These are phyloP conservation scores for Plicaturopsis crispa DNA, from an alignment of 768 basidiomycete genomes.

Conservation along the genomic window DNA sequence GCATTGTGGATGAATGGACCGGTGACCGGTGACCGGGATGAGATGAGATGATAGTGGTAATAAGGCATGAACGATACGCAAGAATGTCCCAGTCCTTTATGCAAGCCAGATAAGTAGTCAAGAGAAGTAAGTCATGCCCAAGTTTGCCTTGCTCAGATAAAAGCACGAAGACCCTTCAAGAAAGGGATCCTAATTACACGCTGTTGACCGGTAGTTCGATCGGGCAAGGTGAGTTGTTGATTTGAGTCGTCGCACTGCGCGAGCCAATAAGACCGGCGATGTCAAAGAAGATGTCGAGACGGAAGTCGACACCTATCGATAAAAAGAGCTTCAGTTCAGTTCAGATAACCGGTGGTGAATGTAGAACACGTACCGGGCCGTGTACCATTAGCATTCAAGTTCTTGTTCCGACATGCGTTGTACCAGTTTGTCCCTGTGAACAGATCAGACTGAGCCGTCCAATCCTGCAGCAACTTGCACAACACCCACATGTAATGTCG, in stretches of 20 bases:
- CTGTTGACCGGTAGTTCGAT: slow-evolving; percentile 52
- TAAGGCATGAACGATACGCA: too few relatives aligned
- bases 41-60: too few relatives aligned
- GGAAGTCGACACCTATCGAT: slow-evolving; percentile 45
- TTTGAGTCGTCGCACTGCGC: slow-evolving; percentile 44
- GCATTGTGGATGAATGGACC: too few relatives aligned
- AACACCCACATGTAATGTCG: slow-evolving; percentile 70
- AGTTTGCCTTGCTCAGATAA: too few relatives aligned
- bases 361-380: slow-evolving; percentile 53
- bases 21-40: too few relatives aligned
- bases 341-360: too few relatives aligned
- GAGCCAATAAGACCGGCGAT: slow-evolving; percentile 63
- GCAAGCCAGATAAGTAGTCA: too few relatives aligned
- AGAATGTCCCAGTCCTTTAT: too few relatives aligned
- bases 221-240: slow-evolving; percentile 60
- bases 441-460: slow-evolving; percentile 4
- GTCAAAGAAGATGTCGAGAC: slow-evolving; percentile 54
- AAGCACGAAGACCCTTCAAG: too few relatives aligned
- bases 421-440: slow-evolving; percentile 66
- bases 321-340: slow-evolving; percentile 4
- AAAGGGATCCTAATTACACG: too few relatives aligned
- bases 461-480: slow-evolving; percentile 1
- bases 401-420: slow-evolving; percentile 62
- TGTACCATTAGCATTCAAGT: slow-evolving; percentile 36
- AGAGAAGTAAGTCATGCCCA: too few relatives aligned